These are phyloP conservation scores for Papilionanthe hybrid DNA, from an alignment of 116 monocot genomes.

Conservation along the genomic window DNA sequence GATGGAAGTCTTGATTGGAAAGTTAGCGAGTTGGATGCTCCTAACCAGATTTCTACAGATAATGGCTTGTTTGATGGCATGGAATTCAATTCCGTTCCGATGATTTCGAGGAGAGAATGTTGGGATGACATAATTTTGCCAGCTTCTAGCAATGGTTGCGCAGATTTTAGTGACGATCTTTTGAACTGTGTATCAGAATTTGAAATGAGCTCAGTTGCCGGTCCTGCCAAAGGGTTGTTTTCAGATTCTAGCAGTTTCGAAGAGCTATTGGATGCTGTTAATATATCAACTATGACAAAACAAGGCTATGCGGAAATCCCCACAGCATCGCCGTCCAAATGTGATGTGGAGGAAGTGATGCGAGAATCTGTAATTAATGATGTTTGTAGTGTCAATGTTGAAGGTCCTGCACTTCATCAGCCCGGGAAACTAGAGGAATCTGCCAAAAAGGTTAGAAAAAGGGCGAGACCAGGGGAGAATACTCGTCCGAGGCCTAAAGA, in stretches of 20 bases:
- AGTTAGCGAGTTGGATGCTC: constrained; percentile 8
- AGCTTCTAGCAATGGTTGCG: neutral
- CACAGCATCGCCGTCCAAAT: neutral
- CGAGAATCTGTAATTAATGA: constrained; percentile 35
- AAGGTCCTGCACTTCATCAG: constrained; percentile 19
- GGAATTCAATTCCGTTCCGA: constrained; percentile 40
- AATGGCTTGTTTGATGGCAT: constrained; percentile 59
- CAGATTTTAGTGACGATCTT: neutral
- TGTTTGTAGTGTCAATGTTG: constrained; percentile 48
- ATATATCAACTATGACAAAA: constrained; percentile 14
- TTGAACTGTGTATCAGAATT: constrained; percentile 21
- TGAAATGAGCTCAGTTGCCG: constrained; percentile 13
- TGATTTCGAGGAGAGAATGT: constrained; percentile 6
- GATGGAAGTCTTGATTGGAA: neutral
- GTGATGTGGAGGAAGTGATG: constrained; percentile 15
- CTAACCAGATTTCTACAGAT: constrained; percentile 19
- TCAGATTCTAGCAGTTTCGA: constrained; percentile 33
- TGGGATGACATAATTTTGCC: constrained; percentile 50
- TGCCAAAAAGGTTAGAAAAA: constrained; percentile 52
- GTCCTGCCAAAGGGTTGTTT: constrained; percentile 19
- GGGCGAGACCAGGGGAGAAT: constrained; percentile 84
- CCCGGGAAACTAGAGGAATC: constrained; percentile 38
- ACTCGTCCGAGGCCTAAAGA: constrained; percentile 91
- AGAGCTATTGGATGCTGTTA: constrained; percentile 36
- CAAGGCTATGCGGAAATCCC: neutral